A percentile compares a stretch with the other conserved stretches of the same genome.
Evolutionary conservation across 768 basidiomycete species (phyloP).

Genomic region (Lepiota brunneoincarnata): DNA sequence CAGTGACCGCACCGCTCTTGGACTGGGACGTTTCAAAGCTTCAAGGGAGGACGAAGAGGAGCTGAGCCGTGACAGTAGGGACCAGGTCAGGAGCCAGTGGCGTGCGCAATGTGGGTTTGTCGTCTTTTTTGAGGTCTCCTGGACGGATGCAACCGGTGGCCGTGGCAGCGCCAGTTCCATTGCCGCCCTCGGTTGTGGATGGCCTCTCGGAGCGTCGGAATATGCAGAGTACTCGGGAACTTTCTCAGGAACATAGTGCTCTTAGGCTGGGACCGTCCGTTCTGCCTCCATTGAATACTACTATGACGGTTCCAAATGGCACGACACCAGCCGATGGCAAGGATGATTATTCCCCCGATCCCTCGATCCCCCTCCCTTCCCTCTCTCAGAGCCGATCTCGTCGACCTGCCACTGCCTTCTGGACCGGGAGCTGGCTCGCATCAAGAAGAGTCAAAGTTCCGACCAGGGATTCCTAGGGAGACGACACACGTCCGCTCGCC

Average conservation of each 20-base stretch:
- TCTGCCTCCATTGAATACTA: not conserved
- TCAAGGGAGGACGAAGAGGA: no score
- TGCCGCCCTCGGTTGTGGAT: not conserved
- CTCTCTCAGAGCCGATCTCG: not conserved
- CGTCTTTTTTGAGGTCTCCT: not conserved
- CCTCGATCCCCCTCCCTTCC: conserved; percentile 9
- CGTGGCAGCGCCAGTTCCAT: not conserved
- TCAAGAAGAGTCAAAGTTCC: not conserved
- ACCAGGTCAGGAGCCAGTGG: not conserved
- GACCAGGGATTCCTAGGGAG: not conserved
- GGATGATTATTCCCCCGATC: not conserved
- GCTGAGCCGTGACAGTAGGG: no score
- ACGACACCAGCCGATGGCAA: not conserved
- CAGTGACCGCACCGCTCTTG: not conserved
- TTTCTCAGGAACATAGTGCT: no score
- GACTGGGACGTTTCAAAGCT: not conserved
- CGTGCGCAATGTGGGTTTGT: not conserved
- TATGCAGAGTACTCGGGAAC: no score
- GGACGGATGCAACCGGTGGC: no score
- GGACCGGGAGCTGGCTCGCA: not conserved
- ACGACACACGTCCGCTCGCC: conserved; percentile 4
- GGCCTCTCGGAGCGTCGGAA: no score
- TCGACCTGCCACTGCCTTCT: not conserved
- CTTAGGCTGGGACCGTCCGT: no score
- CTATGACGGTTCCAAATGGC: no score